These are phyloP conservation scores for Beauveria sp. DNA, from an alignment of 2,329 filamentous ascomycete genomes.

Conservation along the genomic window DNA sequence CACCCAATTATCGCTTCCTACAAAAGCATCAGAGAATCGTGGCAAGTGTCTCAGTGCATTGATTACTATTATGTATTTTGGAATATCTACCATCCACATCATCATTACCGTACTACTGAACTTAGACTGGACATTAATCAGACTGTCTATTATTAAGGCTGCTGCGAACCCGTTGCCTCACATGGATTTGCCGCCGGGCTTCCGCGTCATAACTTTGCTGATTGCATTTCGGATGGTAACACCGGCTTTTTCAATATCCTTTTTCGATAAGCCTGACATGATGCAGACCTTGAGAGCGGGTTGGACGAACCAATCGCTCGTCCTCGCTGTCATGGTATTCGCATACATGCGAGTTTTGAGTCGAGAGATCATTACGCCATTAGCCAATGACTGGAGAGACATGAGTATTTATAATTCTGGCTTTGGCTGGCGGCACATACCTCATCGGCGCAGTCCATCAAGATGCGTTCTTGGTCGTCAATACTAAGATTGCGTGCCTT, in stretches of 20 bases:
- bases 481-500: slow-evolving; percentile 57
- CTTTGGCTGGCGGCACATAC: slow-evolving; percentile 40
- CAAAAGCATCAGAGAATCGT: background rate
- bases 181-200: slow-evolving; percentile 36
- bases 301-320: slow-evolving; percentile 60
- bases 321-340: slow-evolving; percentile 56
- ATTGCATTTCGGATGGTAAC: slow-evolving; percentile 83
- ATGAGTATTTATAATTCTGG: slow-evolving; percentile 8
- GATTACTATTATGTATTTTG: background rate
- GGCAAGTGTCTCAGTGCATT: background rate
- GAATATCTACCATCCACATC: background rate
- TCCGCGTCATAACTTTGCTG: slow-evolving; percentile 77
- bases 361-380: slow-evolving; percentile 82
- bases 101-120: background rate
- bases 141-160: background rate
- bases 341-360: slow-evolving; percentile 70
- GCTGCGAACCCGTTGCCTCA: background rate
- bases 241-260: slow-evolving; percentile 93
- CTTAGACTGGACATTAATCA: background rate
- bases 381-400: slow-evolving; percentile 60
- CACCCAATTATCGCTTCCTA: background rate
- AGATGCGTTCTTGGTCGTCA: slow-evolving; percentile 73
- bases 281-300: slow-evolving; percentile 89
- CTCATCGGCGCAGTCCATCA: slow-evolving; percentile 95
- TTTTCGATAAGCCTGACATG: slow-evolving; percentile 79